phyloP scores from a whole-genome alignment of 176 grass and related monocot genomes.

The Aegilops tauschii region DNA sequence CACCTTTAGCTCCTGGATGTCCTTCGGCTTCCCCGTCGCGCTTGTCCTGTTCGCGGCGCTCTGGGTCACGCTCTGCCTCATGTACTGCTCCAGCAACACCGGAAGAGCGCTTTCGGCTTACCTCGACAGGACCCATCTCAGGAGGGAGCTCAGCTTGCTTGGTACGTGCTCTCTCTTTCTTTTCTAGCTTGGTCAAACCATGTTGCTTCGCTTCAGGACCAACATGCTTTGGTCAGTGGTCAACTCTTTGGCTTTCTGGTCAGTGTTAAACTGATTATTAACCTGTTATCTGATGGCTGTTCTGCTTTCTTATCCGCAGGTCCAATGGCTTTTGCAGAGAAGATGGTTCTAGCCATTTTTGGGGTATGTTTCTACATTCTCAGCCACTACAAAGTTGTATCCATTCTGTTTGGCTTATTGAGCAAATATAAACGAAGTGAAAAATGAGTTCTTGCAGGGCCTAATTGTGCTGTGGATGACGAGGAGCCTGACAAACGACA shows the following conservation, averaged over 20 bases:
- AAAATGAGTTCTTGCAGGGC: slow-evolving; percentile 29
- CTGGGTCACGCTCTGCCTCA: slow-evolving; percentile 58
- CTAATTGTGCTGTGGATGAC: slow-evolving; percentile 89
- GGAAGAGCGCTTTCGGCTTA: slow-evolving; percentile 59
- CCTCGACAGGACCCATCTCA: slow-evolving; percentile 74
- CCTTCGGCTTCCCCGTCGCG: slow-evolving; percentile 77
- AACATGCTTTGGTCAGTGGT: slow-evolving; percentile 32
- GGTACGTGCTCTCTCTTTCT: slow-evolving; percentile 28
- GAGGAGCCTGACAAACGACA: slow-evolving; percentile 61
- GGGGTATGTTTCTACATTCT: slow-evolving; percentile 38
- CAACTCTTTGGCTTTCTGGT: slow-evolving; percentile 34
- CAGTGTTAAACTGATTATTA: too few relatives aligned
- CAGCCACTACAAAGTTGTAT: neutral
- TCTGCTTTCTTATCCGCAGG: slow-evolving; percentile 32
- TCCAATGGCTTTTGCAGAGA: slow-evolving; percentile 92
- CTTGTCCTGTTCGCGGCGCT: slow-evolving; percentile 57
- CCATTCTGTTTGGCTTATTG: neutral
- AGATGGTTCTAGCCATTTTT: slow-evolving; percentile 80
- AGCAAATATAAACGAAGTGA: too few relatives aligned
- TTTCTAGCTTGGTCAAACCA: neutral
- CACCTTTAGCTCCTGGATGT: slow-evolving; percentile 82
- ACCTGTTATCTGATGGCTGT: neutral
- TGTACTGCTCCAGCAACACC: slow-evolving; percentile 69
- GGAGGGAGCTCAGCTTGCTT: slow-evolving; percentile 67
- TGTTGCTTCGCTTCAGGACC: neutral